phyloP scores from a whole-genome alignment of 805 yeast genomes.

The Zygosaccharomyces rouxii region DNA sequence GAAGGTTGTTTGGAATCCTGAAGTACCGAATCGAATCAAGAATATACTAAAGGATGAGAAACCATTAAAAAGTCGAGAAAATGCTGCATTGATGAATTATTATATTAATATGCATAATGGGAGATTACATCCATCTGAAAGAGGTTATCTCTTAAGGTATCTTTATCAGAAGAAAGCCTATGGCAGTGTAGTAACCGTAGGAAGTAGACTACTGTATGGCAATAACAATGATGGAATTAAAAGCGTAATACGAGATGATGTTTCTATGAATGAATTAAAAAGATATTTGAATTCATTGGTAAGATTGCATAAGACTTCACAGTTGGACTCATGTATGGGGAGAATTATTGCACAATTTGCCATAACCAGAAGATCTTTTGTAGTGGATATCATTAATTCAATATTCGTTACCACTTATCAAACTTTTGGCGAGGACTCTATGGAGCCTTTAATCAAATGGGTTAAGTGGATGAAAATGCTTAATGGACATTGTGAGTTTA shows the following conservation, averaged over 20 bases:
- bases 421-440: slow-evolving; percentile 1
- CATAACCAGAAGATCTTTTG: slow-evolving; percentile 15
- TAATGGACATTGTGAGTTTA: slow-evolving; percentile 29
- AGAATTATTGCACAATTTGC: slow-evolving; percentile 23
- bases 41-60: slow-evolving; percentile 7
- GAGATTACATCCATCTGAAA: slow-evolving; percentile 8
- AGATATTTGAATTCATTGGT: slow-evolving; percentile 21
- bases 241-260: slow-evolving; percentile 13
- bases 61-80: slow-evolving; percentile 8
- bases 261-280: slow-evolving; percentile 18
- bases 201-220: slow-evolving; percentile 16
- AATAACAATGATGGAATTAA: neutral
- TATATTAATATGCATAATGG: slow-evolving; percentile 1
- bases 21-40: slow-evolving; percentile 10
- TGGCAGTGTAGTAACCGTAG: slow-evolving; percentile 16
- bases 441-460: slow-evolving; percentile 24
- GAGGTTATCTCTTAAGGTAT: slow-evolving; percentile 18
- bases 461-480: slow-evolving; percentile 21
- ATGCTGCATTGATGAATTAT: slow-evolving; percentile 6
- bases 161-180: slow-evolving; percentile 19
- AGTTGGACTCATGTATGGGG: slow-evolving; percentile 16
- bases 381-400: slow-evolving; percentile 17
- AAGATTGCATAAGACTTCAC: slow-evolving; percentile 8
- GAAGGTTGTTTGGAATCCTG: slow-evolving; percentile 10
- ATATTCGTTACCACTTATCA: slow-evolving; percentile 13